These are phyloP conservation scores for Cryptosporidium ryanae DNA, from an alignment of 169 alveolate genomes.

Conservation along the genomic window DNA sequence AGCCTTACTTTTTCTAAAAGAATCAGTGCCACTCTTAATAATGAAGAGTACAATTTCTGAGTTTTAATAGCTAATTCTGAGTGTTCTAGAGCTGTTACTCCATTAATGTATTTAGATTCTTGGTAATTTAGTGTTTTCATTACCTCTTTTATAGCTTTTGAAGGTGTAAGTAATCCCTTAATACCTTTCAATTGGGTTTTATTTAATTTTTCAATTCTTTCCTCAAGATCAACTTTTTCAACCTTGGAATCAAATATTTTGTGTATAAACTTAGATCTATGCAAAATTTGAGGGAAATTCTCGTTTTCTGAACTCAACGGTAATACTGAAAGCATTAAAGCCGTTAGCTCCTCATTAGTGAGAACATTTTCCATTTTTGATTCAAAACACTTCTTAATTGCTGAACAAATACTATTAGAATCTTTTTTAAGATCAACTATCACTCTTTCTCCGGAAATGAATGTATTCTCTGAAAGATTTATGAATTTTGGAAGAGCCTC, in stretches of 20 bases:
- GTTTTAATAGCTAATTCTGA: conserved; percentile 30
- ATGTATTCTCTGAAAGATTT: conserved; percentile 36
- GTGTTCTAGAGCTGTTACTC: no score
- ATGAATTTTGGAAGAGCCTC: conserved; percentile 28
- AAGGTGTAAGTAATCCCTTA: conserved; percentile 18
- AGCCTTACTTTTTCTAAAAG: background rate
- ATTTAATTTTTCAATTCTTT: background rate
- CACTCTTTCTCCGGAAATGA: conserved; percentile 23
- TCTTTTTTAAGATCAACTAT: conserved; percentile 4
- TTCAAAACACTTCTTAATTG: conserved; percentile 27
- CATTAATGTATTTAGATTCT: no score
- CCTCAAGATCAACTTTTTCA: background rate
- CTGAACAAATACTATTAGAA: conserved; percentile 29
- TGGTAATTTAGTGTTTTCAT: conserved; percentile 7
- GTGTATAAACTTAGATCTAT: conserved; percentile 27
- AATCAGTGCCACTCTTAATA: conserved; percentile 19
- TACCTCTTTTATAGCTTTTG: conserved; percentile 8
- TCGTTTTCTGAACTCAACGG: conserved; percentile 8
- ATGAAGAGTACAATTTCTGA: conserved; percentile 31
- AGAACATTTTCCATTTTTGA: background rate
- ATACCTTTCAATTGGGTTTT: background rate
- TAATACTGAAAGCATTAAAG: conserved; percentile 23
- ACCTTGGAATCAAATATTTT: background rate
- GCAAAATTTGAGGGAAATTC: conserved; percentile 19
- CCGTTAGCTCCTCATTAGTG: conserved; percentile 16